Evolutionary conservation across 352 stramenopile genomes (phyloP).

Genomic region (Thalassiosira hispida): DNA sequence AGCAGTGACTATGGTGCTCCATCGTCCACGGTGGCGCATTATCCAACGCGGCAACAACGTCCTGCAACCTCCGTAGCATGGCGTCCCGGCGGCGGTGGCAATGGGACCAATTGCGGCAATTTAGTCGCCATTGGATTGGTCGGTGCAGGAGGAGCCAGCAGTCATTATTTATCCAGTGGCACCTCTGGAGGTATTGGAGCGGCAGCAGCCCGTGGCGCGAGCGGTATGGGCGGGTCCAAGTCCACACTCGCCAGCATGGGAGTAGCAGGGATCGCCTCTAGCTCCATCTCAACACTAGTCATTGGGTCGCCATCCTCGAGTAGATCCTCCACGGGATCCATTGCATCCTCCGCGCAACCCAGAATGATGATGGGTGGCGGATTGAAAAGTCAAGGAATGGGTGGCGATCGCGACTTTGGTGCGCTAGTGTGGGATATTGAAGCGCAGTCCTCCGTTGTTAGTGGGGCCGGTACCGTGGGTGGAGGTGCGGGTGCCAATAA

Average conservation of each 20-base stretch:
- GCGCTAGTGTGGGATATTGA: conserved; percentile 79
- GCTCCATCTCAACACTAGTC: too few relatives aligned
- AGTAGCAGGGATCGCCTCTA: too few relatives aligned
- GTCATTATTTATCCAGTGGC: too few relatives aligned
- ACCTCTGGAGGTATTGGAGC: conserved; percentile 3
- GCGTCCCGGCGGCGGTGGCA: conserved; percentile 26
- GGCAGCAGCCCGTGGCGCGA: conserved; percentile 8
- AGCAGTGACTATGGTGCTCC: conserved; percentile 4
- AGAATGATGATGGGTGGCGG: neutral
- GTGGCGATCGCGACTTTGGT: conserved; percentile 67
- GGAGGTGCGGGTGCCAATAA: conserved; percentile 11
- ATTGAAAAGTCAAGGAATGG: neutral
- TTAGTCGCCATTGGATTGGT: conserved; percentile 76
- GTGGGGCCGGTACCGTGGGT: neutral
- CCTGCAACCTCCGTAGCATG: conserved; percentile 72
- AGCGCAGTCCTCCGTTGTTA: conserved; percentile 30
- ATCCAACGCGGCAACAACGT: conserved; percentile 69
- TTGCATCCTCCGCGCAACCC: neutral
- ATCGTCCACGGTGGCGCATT: conserved; percentile 57
- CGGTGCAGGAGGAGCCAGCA: too few relatives aligned
- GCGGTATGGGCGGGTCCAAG: conserved; percentile 1
- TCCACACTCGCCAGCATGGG: too few relatives aligned
- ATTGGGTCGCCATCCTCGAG: neutral
- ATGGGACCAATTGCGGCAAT: conserved; percentile 20
- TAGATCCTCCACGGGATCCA: too few relatives aligned